Conservation (phyloP, 768 basidiomycete genomes). For the Lentinula raphanica region DNA sequence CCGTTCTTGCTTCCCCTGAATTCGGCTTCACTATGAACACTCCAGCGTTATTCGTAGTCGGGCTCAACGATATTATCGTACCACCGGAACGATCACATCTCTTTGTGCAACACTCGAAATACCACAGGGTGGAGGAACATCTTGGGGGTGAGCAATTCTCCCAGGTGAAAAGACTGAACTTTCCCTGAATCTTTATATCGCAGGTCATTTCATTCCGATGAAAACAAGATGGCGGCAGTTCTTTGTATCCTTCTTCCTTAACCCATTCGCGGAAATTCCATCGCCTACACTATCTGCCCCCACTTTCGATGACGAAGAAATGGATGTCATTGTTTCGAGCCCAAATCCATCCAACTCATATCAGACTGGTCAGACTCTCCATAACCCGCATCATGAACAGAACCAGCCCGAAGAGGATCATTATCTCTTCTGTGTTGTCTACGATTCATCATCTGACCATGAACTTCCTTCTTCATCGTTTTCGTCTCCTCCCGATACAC, state of each 20-base stretch:
- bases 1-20: not conserved
- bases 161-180: not conserved
- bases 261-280: not conserved
- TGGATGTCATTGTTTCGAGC: not conserved
- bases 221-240: slow-evolving; percentile 2
- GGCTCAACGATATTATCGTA: slow-evolving; percentile 1
- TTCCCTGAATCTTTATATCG: not conserved
- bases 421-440: not conserved
- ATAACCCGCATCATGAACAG: not conserved
- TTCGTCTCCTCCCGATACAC: slow-evolving; percentile 2
- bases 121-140: slow-evolving; percentile 1
- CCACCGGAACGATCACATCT: not conserved
- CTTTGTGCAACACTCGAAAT: not conserved
- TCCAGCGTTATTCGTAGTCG: not conserved
- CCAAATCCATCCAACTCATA: not conserved
- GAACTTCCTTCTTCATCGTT: not conserved
- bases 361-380: not conserved
- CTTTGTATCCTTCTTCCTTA: not conserved
- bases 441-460: not conserved
- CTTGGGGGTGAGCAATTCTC: not conserved
- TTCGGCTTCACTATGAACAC: not conserved
- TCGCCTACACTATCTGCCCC: not conserved
- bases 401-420: not conserved
- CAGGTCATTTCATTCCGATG: slow-evolving; percentile 4
- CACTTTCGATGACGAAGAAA: not conserved